Conservation (phyloP, 306 rosid genomes). For the apple (Malus domestica) region DNA sequence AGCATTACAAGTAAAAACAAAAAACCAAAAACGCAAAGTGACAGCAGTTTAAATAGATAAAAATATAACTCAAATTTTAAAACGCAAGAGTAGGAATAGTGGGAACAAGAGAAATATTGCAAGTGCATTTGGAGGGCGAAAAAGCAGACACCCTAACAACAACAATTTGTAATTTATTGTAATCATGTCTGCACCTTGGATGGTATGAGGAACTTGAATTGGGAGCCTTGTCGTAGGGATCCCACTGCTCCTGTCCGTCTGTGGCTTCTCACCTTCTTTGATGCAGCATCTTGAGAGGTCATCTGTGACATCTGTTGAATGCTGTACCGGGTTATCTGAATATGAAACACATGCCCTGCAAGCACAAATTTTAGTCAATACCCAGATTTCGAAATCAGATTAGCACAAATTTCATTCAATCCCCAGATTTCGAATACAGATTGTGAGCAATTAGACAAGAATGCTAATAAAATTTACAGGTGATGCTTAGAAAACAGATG, state of each 20-base stretch:
- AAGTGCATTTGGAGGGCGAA: background rate
- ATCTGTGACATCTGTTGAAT: constrained; percentile 54
- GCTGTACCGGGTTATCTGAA: constrained; percentile 53
- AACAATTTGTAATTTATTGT: background rate
- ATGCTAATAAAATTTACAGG: background rate
- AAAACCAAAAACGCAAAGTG: background rate
- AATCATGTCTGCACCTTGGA: constrained; percentile 51
- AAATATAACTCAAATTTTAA: background rate
- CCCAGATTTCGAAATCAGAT: background rate
- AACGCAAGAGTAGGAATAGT: background rate
- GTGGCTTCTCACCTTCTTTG: constrained; percentile 74
- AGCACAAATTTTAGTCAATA: constrained; percentile 15
- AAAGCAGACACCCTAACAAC: background rate
- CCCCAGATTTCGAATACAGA: background rate
- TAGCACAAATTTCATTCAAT: constrained; percentile 15
- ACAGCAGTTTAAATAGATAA: background rate
- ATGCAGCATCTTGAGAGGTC: constrained; percentile 80
- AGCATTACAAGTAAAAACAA: background rate
- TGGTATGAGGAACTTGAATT: constrained; percentile 68
- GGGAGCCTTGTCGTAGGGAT: constrained; percentile 58
- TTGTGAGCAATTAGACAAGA: constrained; percentile 7
- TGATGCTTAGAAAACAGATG: background rate
- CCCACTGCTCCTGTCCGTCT: constrained; percentile 51
- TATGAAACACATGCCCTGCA: constrained; percentile 77
- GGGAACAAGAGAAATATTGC: background rate